A percentile compares a stretch with the other conserved stretches of the same genome.
phyloP scores from a whole-genome alignment of 768 basidiomycete genomes.

The Amanita rubescens region DNA sequence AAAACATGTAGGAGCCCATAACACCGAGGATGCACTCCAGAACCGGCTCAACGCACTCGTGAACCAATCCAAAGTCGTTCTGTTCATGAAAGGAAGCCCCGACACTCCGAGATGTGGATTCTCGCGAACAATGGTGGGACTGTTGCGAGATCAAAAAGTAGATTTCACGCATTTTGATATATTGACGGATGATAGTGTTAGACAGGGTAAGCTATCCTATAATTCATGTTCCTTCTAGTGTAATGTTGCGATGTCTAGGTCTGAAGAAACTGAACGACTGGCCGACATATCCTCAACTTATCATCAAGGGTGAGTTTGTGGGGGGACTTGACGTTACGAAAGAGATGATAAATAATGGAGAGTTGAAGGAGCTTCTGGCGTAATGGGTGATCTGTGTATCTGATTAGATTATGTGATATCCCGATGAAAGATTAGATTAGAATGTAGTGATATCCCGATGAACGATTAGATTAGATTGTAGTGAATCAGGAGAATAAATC shows the following conservation, averaged over 20 bases:
- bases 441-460: too few species aligned
- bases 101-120: conserved; percentile 79
- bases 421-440: too few species aligned
- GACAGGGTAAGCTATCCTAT: conserved; percentile 52
- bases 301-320: conserved; percentile 85
- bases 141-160: conserved; percentile 58
- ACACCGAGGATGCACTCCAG: conserved; percentile 46
- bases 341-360: conserved; percentile 80
- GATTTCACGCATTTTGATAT: conserved; percentile 80
- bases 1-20: conserved; percentile 39
- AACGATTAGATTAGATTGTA: too few species aligned
- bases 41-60: conserved; percentile 63
- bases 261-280: conserved; percentile 77
- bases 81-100: conserved; percentile 90
- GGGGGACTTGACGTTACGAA: conserved; percentile 89
- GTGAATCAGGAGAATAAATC: too few species aligned
- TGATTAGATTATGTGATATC: too few species aligned
- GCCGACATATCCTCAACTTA: conserved; percentile 86
- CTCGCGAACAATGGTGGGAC: conserved; percentile 61
- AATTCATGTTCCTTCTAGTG: not conserved
- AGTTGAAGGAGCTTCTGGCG: conserved; percentile 47
- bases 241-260: conserved; percentile 28
- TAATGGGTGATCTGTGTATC: not conserved
- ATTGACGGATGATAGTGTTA: conserved; percentile 68
- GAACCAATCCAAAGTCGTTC: conserved; percentile 67